These are phyloP conservation scores for Nicotiana benthamiana DNA, from an alignment of 257 asterid species.

Conservation along the genomic window DNA sequence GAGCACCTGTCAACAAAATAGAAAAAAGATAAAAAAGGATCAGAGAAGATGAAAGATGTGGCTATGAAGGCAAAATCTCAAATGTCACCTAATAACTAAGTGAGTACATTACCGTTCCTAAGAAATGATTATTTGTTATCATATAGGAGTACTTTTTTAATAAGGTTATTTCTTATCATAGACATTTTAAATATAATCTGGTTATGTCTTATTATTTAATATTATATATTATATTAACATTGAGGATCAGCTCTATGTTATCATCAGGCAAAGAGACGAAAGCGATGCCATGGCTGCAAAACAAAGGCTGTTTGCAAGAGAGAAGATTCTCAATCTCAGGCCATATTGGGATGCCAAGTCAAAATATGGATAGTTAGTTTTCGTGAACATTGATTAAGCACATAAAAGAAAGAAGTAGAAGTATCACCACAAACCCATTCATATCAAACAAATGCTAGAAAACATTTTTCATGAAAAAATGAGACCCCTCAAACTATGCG, in stretches of 20 bases:
- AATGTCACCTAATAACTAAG: neutral
- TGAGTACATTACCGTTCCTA: neutral
- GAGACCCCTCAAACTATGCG: too few species aligned
- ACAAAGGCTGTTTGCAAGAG: neutral
- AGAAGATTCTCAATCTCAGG: neutral
- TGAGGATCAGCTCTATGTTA: neutral
- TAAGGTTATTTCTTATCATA: neutral
- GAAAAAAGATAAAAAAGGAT: neutral
- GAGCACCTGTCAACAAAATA: neutral
- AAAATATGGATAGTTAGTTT: conserved; percentile 3
- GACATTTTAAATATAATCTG: too few species aligned
- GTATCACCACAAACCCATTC: neutral
- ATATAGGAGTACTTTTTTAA: neutral
- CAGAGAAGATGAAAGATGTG: neutral
- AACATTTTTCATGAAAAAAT: too few species aligned
- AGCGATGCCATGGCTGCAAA: conserved; percentile 14
- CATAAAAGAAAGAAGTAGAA: neutral
- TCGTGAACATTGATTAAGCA: neutral
- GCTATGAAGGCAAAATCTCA: neutral
- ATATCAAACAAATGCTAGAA: too few species aligned
- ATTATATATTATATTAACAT: neutral
- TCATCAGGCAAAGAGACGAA: neutral
- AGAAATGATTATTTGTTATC: neutral
- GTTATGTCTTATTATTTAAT: too few species aligned
- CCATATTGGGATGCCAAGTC: conserved; percentile 9